Evolutionary conservation across 345 rosid genomes (phyloP).

Genomic region (Populus tremula): DNA sequence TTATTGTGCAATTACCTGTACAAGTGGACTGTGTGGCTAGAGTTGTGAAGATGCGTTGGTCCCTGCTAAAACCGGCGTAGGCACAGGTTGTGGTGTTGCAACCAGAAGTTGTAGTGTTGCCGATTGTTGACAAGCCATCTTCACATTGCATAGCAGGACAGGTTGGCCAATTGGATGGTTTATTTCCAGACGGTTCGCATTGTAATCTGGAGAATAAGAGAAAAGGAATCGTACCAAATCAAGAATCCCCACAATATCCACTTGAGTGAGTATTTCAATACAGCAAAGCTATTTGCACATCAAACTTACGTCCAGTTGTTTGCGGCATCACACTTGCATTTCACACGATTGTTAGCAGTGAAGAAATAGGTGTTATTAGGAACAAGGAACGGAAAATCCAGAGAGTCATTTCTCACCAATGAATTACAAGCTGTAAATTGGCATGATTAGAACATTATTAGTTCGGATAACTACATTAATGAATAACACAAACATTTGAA

Average conservation of each 20-base stretch:
- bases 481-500: neutral
- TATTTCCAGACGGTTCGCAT: slow-evolving; percentile 51
- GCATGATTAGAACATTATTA: neutral
- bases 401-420: slow-evolving; percentile 41
- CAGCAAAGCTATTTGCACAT: neutral
- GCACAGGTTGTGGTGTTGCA: slow-evolving; percentile 52
- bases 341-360: slow-evolving; percentile 67
- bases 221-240: neutral
- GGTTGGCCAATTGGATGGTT: slow-evolving; percentile 27
- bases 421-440: slow-evolving; percentile 63
- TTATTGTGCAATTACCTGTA: slow-evolving; percentile 25
- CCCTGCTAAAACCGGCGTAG: slow-evolving; percentile 56
- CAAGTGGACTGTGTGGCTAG: slow-evolving; percentile 39
- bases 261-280: neutral
- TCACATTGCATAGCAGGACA: slow-evolving; percentile 63
- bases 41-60: slow-evolving; percentile 40
- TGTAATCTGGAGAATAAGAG: slow-evolving; percentile 47
- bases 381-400: slow-evolving; percentile 46
- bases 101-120: slow-evolving; percentile 36
- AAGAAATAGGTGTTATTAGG: slow-evolving; percentile 48
- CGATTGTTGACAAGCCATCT: slow-evolving; percentile 22
- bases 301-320: slow-evolving; percentile 63
- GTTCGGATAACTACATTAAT: neutral
- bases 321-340: slow-evolving; percentile 54
- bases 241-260: neutral